A percentile compares a stretch with the other conserved stretches of the same genome.
phyloP scores from a whole-genome alignment of 2,329 filamentous ascomycete genomes.

The Epicoccum nigrum region DNA sequence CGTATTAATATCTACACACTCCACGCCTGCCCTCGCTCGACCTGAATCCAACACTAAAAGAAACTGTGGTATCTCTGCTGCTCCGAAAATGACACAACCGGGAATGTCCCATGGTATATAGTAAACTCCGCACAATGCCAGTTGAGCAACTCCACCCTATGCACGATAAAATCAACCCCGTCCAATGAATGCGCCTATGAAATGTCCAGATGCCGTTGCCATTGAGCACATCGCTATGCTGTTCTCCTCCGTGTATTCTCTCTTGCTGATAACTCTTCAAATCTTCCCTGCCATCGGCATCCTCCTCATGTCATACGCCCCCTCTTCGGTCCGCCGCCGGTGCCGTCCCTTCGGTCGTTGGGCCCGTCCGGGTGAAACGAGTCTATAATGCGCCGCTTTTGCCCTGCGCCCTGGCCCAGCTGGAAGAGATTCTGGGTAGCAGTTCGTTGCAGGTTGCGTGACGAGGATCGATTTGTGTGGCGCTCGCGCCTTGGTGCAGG shows the following conservation, averaged over 20 bases:
- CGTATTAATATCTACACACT: neutral
- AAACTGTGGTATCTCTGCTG: slow-evolving; percentile 24
- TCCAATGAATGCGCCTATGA: slow-evolving; percentile 22
- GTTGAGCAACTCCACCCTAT: slow-evolving; percentile 32
- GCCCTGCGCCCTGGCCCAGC: slow-evolving; percentile 69
- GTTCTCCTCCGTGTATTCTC: neutral
- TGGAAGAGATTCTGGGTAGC: slow-evolving; percentile 48
- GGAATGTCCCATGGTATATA: slow-evolving; percentile 24
- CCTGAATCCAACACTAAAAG: neutral
- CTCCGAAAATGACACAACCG: slow-evolving; percentile 13
- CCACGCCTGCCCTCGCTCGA: neutral
- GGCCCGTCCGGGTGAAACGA: slow-evolving; percentile 74
- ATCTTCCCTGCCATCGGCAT: neutral
- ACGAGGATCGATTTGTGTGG: slow-evolving; percentile 44
- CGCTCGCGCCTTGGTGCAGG: slow-evolving; percentile 49
- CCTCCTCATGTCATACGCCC: slow-evolving; percentile 43
- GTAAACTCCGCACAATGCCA: slow-evolving; percentile 35
- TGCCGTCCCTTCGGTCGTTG: slow-evolving; percentile 63
- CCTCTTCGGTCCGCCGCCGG: slow-evolving; percentile 47
- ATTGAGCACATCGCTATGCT: neutral
- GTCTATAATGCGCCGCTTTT: slow-evolving; percentile 76
- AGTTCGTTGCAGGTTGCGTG: slow-evolving; percentile 40
- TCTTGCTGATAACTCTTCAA: too few relatives aligned
- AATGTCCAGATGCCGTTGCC: slow-evolving; percentile 5
- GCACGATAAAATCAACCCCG: slow-evolving; percentile 23